phyloP scores from a whole-genome alignment of 2,329 filamentous ascomycete genomes.

The Botrytis fragariae region DNA sequence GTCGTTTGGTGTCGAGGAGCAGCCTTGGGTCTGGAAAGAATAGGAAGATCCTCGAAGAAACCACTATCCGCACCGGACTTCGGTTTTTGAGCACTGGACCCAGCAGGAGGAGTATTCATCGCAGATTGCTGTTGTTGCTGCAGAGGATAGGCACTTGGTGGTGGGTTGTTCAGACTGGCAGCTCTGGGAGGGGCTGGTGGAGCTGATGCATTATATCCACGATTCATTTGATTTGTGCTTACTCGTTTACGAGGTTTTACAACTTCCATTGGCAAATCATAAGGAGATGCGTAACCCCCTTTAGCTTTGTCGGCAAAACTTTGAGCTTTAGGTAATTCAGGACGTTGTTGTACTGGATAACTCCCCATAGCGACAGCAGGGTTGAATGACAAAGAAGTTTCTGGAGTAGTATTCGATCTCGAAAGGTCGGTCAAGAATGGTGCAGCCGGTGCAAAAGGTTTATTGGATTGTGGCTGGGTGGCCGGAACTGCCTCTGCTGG shows the following conservation, averaged over 20 bases:
- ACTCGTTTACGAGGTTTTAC: conserved; percentile 66
- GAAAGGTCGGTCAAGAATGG: conserved; percentile 37
- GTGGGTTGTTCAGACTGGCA: conserved; percentile 32
- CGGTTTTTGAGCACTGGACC: conserved; percentile 34
- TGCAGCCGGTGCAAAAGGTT: conserved; percentile 33
- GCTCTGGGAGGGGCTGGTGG: conserved; percentile 34
- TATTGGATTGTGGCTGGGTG: conserved; percentile 23
- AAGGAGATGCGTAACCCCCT: conserved; percentile 89
- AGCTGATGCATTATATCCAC: conserved; percentile 30
- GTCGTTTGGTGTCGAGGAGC: conserved; percentile 49
- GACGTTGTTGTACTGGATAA: conserved; percentile 37
- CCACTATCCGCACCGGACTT: conserved; percentile 40
- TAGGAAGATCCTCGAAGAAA: conserved; percentile 78
- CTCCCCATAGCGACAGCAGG: conserved; percentile 26
- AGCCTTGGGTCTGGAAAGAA: conserved; percentile 59
- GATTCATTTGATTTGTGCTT: conserved; percentile 48
- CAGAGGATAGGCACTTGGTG: conserved; percentile 24
- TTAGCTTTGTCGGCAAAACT: conserved; percentile 91
- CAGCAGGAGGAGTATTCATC: conserved; percentile 6
- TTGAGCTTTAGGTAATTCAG: conserved; percentile 59
- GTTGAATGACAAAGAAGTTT: conserved; percentile 27
- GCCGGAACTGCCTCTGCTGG: conserved; percentile 27
- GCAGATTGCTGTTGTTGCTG: conserved; percentile 22
- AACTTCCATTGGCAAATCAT: conserved; percentile 90
- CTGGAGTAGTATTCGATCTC: conserved; percentile 23